Evolutionary conservation across 441 rosid species (phyloP), one percentile per base, ranked within the genome.

Genomic region (Erodium chrysanthum): DNA sequence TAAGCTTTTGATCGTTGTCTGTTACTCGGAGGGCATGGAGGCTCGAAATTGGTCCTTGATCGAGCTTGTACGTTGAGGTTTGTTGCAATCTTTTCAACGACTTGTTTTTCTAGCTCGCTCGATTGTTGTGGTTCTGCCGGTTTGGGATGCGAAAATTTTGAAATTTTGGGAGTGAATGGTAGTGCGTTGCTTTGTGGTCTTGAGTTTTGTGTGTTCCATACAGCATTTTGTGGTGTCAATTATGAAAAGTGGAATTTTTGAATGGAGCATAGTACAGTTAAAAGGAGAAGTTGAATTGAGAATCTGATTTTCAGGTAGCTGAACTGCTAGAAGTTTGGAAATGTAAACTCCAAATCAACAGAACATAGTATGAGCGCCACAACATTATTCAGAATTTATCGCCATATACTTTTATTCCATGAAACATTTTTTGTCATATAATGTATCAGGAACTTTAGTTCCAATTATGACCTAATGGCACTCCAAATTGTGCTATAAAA

Each of bases 181-280:
- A n/a, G 25, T 59, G 63, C 27, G 31, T 59, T 22, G 63, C 63
- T 40, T 40, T 9, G 0, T 37, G 21, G n/a, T 10, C 33, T 29
- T 29, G 33, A 29, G 5, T 29, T 29, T 29, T 29, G 33, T 56
- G 27, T 56, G 62, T 22, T 21, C 11, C 31, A 0, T 58, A 6
- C 33, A 11, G 64, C 64, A 59, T 59, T 59, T 59, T 23, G 17
- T n/a, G 31, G 23, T 12, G 31, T 20, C 15, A 59, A 22, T 59
- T 23, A 2, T 59, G 64, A 11, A 23, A 59, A 59, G n/a, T 59
- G 64, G 64, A 59, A 23, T 22, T 59, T 59, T 59, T 59, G 64
- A 23, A 59, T 56, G 62, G 64, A 59, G 33, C 33, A 59, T 23
- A 11, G 33, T 59, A 59, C 33, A 23, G 33, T 25, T 59, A 22